A percentile compares a stretch with the other conserved stretches of the same genome.
Conservation (phyloP, 208 protist species). For the Eutreptiella sp. region DNA sequence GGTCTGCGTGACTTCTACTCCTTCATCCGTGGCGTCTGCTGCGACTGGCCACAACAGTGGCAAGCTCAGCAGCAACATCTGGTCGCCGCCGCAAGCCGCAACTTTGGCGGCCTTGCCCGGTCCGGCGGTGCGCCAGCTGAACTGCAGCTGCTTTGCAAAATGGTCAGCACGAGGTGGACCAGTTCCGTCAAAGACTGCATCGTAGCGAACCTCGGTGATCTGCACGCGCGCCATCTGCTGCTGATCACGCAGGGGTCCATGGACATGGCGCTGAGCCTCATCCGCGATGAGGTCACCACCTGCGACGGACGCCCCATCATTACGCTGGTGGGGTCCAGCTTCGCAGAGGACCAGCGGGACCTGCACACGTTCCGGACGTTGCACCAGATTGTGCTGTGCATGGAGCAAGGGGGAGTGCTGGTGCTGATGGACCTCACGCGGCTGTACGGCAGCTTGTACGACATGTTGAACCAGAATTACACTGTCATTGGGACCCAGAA, state of each 20-base stretch:
- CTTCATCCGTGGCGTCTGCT: conserved; percentile 26
- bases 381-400: conserved; percentile 26
- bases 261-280: no score
- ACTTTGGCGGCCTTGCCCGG: conserved; percentile 44
- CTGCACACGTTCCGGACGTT: conserved; percentile 33
- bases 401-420: conserved; percentile 31
- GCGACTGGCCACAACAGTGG: background rate
- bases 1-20: conserved; percentile 49
- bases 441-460: conserved; percentile 49
- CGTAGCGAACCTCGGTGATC: conserved; percentile 1
- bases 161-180: no score
- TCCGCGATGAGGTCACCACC: no score
- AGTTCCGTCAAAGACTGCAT: background rate
- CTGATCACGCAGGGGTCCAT: background rate
- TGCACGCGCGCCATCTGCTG: conserved; percentile 13
- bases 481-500: conserved; percentile 5
- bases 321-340: conserved; percentile 28
- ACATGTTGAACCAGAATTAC: conserved; percentile 49
- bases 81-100: conserved; percentile 19
- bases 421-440: conserved; percentile 33
- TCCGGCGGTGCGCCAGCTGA: background rate
- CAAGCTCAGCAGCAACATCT: background rate
- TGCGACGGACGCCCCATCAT: no score
- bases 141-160: no score
- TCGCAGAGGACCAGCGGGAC: conserved; percentile 21